A percentile compares a stretch with the other conserved stretches of the same genome.
These are phyloP conservation scores for Aegilops bicornis DNA, from an alignment of 176 grass and related monocot species.

Conservation along the genomic window DNA sequence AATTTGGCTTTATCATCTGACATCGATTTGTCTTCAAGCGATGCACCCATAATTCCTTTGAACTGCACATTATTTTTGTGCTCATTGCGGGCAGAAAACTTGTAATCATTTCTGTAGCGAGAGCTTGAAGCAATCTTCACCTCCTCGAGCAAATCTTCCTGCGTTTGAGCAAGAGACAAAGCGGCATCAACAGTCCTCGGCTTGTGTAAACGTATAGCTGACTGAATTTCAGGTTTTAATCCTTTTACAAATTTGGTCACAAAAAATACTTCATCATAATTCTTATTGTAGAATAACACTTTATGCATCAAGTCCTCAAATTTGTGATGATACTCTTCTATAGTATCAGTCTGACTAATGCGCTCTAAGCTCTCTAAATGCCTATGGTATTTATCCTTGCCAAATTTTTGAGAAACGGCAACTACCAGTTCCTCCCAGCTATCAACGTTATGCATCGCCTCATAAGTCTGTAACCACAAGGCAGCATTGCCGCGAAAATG, in stretches of 20 bases:
- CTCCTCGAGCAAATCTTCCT: background rate
- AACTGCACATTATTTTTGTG: too few species aligned
- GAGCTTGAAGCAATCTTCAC: background rate
- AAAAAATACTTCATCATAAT: background rate
- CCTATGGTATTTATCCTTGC: background rate
- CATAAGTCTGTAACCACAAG: background rate
- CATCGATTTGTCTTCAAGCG: background rate
- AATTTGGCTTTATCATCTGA: background rate
- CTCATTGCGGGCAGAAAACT: too few species aligned
- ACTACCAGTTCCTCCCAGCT: background rate
- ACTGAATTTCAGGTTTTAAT: background rate
- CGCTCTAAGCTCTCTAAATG: too few species aligned
- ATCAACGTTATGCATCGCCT: background rate
- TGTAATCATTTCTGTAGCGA: background rate
- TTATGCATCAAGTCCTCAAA: background rate
- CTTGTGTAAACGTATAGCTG: background rate
- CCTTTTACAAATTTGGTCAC: background rate
- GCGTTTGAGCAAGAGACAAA: background rate
- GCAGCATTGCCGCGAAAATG: background rate
- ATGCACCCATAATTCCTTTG: background rate
- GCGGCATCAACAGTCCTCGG: background rate
- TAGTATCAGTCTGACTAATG: background rate
- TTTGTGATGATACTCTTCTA: background rate
- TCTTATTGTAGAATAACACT: background rate
- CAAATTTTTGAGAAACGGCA: background rate